A percentile compares a stretch with the other conserved stretches of the same genome.
Conservation (phyloP, 208 protist genomes). For the Leptomonas pyrrhocoris region DNA sequence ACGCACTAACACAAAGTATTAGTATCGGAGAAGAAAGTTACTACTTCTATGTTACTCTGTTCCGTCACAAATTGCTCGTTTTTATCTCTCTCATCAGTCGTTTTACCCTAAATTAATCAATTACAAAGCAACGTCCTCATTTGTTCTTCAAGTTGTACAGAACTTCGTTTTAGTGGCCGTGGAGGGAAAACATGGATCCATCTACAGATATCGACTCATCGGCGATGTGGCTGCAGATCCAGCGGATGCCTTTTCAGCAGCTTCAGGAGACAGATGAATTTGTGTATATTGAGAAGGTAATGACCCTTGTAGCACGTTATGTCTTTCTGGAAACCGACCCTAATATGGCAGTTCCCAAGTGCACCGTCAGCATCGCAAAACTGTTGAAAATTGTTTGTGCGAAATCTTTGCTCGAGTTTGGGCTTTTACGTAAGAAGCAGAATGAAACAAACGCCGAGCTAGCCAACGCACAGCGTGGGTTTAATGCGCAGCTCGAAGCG, state of each 20-base stretch:
- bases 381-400: constrained; percentile 65
- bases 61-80: no score
- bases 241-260: constrained; percentile 76
- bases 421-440: constrained; percentile 25
- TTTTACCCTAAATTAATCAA: no score
- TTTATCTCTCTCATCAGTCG: no score
- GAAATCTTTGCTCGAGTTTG: constrained; percentile 45
- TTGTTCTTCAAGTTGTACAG: neutral
- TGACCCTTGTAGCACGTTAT: constrained; percentile 56
- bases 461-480: constrained; percentile 18
- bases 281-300: constrained; percentile 66
- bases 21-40: no score
- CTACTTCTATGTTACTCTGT: no score
- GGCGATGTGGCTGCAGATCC: constrained; percentile 74
- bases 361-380: constrained; percentile 51
- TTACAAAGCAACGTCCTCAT: no score
- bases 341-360: constrained; percentile 66
- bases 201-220: constrained; percentile 15
- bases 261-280: constrained; percentile 55
- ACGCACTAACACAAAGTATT: no score
- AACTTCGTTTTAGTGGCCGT: neutral
- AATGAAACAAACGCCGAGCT: constrained; percentile 19
- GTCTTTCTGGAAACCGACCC: constrained; percentile 55
- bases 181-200: neutral
- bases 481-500: constrained; percentile 21